Evolutionary conservation across 306 rosid species (phyloP), one percentile per base, ranked within the genome.

Genomic region (Canavalia gladiata): DNA sequence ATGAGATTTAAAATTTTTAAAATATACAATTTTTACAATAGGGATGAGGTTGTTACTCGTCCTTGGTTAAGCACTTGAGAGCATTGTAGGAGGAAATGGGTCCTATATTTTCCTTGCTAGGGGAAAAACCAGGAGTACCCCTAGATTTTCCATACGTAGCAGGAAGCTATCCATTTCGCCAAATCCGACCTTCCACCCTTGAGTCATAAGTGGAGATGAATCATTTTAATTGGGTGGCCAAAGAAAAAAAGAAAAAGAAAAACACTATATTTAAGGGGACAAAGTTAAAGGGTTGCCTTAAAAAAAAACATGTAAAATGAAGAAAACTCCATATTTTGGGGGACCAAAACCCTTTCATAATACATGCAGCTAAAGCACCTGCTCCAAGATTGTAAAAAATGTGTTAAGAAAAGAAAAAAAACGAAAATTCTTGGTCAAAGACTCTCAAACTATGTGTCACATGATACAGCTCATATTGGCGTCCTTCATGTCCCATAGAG

Each of bases 391-490:
- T 42, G 72, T 5, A 35, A 64, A 77, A 63, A 29, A 37, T 66
- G 10, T 7, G 7, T 49, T 6, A n/a, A 7, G 1, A 5, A 51
- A 18, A 18, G 25, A 6, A 59, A 34, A 67, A 68, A 65, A 84
- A 30, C 13, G 4, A 45, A 73, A 69, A 41, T 54, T 52, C 35
- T 33, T 74, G 73, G 72, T 84, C 73, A 80, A 68, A 39, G 49
- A 39, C 58, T 79, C 58, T 79, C 58, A 81, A 52, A 58, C 25
- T 64, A 70, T 41, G 74, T 65, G 54, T 77, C 86, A 83, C 85
- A 85, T 87, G 87, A 77, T 76, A 74, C 85, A 66, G 71, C 84
- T 81, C 84, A 87, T 68, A 49, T 18, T 7, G 58, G n/a, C 42
- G 81, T 82, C 86, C 86, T 78, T 59, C 51, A 29, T 67, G 90